Percentiles rank a stretch among this genome's conserved stretches.
These are phyloP conservation scores for Prunus davidiana DNA, from an alignment of 306 rosid genomes.

Conservation along the genomic window DNA sequence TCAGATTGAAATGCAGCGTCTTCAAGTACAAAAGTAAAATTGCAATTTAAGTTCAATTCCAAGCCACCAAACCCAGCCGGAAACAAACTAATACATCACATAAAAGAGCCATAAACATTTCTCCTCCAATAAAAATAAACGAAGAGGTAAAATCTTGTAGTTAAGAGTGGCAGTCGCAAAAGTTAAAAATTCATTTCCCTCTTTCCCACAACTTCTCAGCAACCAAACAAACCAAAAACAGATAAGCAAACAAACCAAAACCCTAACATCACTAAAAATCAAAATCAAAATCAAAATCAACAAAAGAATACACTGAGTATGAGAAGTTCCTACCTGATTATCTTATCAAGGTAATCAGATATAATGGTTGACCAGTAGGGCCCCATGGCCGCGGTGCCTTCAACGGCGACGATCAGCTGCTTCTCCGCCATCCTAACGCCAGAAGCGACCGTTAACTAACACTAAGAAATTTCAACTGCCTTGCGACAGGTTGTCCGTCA, in stretches of 20 bases:
- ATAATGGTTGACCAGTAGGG: conserved; percentile 63
- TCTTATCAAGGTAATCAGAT: conserved; percentile 72
- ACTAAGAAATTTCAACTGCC: neutral
- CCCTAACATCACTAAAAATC: neutral
- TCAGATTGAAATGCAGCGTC: neutral
- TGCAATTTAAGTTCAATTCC: neutral
- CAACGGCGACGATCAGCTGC: conserved; percentile 76
- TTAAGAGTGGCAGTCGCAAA: neutral
- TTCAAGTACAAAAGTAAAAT: neutral
- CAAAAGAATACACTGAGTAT: neutral
- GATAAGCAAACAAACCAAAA: neutral
- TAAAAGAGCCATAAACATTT: neutral
- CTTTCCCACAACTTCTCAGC: neutral
- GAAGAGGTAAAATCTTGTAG: neutral
- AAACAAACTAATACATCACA: neutral
- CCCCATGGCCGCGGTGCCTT: conserved; percentile 84
- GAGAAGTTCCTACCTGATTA: conserved; percentile 50
- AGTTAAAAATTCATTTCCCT: neutral
- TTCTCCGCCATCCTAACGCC: conserved; percentile 57
- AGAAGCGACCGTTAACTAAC: neutral
- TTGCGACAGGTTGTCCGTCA: neutral
- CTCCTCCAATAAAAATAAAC: neutral
- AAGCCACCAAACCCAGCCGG: neutral
- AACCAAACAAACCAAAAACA: conserved; percentile 2
- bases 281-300: neutral